Percentiles rank a stretch among this genome's conserved stretches.
Evolutionary conservation across 768 basidiomycete species (phyloP).

Genomic region (Suillus discolor): DNA sequence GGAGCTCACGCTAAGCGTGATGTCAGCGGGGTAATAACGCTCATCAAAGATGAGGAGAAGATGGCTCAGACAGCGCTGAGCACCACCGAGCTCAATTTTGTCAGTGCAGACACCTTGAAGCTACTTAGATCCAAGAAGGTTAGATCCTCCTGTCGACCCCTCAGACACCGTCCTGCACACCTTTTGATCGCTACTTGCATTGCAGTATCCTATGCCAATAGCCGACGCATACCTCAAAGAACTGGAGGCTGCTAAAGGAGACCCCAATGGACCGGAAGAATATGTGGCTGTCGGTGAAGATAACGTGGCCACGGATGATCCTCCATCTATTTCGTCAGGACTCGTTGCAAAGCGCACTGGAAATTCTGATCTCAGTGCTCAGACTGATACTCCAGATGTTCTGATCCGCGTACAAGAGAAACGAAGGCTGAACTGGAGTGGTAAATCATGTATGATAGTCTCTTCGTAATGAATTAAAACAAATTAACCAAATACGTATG

Average conservation of each 20-base stretch:
- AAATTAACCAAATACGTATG: background rate
- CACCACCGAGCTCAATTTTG: conserved; percentile 70
- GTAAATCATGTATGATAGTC: conserved; percentile 72
- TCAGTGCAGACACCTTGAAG: conserved; percentile 59
- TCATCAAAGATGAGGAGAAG: conserved; percentile 61
- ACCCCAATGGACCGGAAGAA: conserved; percentile 9
- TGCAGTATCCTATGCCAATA: conserved; percentile 67
- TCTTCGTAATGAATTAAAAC: conserved; percentile 36
- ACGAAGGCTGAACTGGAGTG: conserved; percentile 81
- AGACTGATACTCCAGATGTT: conserved; percentile 67
- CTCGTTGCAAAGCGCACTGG: conserved; percentile 39
- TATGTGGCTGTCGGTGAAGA: conserved; percentile 15
- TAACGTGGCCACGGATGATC: conserved; percentile 2
- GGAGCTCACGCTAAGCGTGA: conserved; percentile 67
- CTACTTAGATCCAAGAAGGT: conserved; percentile 72
- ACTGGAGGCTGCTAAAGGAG: conserved; percentile 41
- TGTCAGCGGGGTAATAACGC: conserved; percentile 44
- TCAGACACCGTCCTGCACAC: no score
- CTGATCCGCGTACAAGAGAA: conserved; percentile 79
- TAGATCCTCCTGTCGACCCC: no score
- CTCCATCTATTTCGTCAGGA: conserved; percentile 6
- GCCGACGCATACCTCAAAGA: conserved; percentile 63
- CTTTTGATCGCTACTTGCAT: background rate
- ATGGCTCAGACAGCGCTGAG: conserved; percentile 48
- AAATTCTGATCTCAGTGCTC: conserved; percentile 32